Conservation (phyloP, 2,329 filamentous ascomycete genomes). For the Cordyceps farinosa region DNA sequence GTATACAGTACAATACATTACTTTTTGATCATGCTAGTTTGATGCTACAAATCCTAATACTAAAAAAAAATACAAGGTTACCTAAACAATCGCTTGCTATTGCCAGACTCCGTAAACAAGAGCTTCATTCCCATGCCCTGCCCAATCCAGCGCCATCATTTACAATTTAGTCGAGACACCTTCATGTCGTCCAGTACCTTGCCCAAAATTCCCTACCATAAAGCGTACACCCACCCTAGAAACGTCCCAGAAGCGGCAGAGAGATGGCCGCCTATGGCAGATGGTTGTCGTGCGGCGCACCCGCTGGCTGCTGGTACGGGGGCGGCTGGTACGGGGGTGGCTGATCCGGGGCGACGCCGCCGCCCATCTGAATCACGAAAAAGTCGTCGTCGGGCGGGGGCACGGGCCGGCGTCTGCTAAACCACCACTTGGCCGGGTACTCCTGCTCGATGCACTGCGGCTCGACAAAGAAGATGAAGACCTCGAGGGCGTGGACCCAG, state of each 20-base stretch:
- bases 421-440: constrained; percentile 33
- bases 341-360: neutral
- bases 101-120: neutral
- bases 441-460: constrained; percentile 38
- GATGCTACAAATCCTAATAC: neutral
- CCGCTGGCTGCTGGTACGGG: too few species aligned
- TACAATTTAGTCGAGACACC: neutral
- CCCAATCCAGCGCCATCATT: neutral
- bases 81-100: neutral
- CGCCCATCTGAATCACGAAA: neutral
- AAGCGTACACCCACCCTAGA: too few species aligned
- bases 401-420: neutral
- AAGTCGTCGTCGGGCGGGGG: neutral
- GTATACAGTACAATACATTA: too few species aligned
- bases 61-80: neutral
- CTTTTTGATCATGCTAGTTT: neutral
- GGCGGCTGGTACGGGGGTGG: neutral
- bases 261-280: too few species aligned
- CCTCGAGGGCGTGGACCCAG: constrained; percentile 28
- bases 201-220: too few species aligned
- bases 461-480: constrained; percentile 41
- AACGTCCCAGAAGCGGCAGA: too few species aligned
- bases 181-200: too few species aligned
- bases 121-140: neutral
- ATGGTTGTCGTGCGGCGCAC: too few species aligned